phyloP scores from a whole-genome alignment of 2,329 filamentous ascomycete genomes.

The Cladophialophora exuberans region DNA sequence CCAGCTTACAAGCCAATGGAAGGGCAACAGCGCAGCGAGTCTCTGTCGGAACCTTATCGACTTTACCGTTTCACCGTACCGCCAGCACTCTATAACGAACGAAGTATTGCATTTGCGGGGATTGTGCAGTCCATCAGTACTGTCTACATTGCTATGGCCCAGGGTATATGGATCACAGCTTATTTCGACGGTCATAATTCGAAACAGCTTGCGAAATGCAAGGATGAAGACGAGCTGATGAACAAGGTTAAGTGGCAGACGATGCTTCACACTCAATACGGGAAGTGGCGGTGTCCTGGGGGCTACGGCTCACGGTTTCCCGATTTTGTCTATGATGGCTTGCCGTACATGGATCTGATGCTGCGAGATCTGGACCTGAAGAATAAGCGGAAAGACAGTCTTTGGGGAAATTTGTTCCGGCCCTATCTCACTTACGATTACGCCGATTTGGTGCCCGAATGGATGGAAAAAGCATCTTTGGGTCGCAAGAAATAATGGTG shows the following conservation, averaged over 20 bases:
- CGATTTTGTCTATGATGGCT: slow-evolving; percentile 75
- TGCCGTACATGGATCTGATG: slow-evolving; percentile 74
- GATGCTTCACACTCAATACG: slow-evolving; percentile 68
- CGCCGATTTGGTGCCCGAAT: slow-evolving; percentile 45
- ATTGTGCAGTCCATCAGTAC: slow-evolving; percentile 51
- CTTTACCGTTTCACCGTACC: slow-evolving; percentile 53
- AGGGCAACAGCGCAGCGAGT: not conserved
- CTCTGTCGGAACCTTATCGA: slow-evolving; percentile 41
- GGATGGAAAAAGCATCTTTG: slow-evolving; percentile 12
- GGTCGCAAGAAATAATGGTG: too few species aligned
- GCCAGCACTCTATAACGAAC: slow-evolving; percentile 29
- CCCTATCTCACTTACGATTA: slow-evolving; percentile 47
- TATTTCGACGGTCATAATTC: slow-evolving; percentile 61
- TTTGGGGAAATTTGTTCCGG: slow-evolving; percentile 38
- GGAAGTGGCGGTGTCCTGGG: slow-evolving; percentile 68
- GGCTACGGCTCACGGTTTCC: slow-evolving; percentile 66
- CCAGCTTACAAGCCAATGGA: slow-evolving; percentile 8
- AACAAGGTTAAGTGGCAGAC: slow-evolving; percentile 53
- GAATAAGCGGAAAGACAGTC: slow-evolving; percentile 39
- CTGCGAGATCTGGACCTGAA: slow-evolving; percentile 67
- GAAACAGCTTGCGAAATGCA: not conserved
- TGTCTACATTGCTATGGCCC: slow-evolving; percentile 43
- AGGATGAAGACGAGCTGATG: not conserved
- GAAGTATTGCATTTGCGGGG: slow-evolving; percentile 54
- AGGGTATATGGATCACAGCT: slow-evolving; percentile 66